Evolutionary conservation across 495 filamentous ascomycete genomes (phyloP).

Genomic region (Daldinia grandis): DNA sequence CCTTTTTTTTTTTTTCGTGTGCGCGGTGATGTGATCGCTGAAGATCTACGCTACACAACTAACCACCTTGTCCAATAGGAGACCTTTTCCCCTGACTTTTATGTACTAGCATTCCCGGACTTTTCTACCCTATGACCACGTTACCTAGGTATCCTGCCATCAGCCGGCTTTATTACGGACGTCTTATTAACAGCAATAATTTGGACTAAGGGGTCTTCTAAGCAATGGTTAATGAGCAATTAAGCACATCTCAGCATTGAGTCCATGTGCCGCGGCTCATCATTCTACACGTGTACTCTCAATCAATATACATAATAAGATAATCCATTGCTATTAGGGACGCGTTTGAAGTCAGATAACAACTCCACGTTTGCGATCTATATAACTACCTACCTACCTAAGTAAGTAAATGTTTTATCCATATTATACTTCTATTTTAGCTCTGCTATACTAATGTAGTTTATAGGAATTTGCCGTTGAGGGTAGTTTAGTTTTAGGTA

Average conservation of each 20-base stretch:
- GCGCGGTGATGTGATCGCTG: slow-evolving; percentile 33
- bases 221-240: background rate
- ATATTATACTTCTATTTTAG: slow-evolving; percentile 12
- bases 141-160: background rate
- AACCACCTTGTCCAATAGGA: slow-evolving; percentile 20
- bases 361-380: slow-evolving; percentile 5
- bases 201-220: too few relatives aligned
- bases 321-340: background rate
- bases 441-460: background rate
- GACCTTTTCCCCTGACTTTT: slow-evolving; percentile 21
- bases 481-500: too few relatives aligned
- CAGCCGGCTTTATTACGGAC: slow-evolving; percentile 28
- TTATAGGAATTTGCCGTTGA: background rate
- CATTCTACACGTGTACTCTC: background rate
- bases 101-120: slow-evolving; percentile 3
- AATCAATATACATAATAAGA: background rate
- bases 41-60: slow-evolving; percentile 28
- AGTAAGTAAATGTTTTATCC: slow-evolving; percentile 10
- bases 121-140: slow-evolving; percentile 8
- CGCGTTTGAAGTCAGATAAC: background rate
- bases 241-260: background rate
- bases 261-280: slow-evolving; percentile 3
- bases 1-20: slow-evolving; percentile 6
- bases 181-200: background rate
- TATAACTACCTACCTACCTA: too few relatives aligned